Evolutionary conservation across 2,329 filamentous ascomycete genomes (phyloP).

Genomic region (Monosporascus cannonballus): DNA sequence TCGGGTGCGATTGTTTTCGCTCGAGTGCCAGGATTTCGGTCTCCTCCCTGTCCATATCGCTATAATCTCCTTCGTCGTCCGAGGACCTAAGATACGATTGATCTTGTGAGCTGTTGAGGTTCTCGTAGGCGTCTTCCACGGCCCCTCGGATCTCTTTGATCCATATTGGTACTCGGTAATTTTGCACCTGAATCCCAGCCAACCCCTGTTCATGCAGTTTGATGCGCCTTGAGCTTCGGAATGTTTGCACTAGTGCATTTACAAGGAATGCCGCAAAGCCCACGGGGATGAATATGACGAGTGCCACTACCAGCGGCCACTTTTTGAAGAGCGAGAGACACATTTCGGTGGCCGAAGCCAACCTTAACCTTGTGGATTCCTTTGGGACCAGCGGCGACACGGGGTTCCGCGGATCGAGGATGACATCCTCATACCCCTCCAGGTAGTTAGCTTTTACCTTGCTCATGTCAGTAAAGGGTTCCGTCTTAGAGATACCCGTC

Average conservation of each 20-base stretch:
- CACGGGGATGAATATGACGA: constrained; percentile 68
- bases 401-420: constrained; percentile 64
- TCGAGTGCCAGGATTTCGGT: constrained; percentile 36
- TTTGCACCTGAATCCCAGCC: constrained; percentile 58
- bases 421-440: constrained; percentile 64
- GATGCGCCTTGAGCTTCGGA: constrained; percentile 69
- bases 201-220: constrained; percentile 67
- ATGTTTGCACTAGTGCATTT: constrained; percentile 71
- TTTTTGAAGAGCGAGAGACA: constrained; percentile 36
- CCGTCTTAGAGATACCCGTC: constrained; percentile 66
- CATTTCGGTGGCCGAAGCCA: constrained; percentile 27
- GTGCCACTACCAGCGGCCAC: constrained; percentile 57
- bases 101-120: constrained; percentile 59
- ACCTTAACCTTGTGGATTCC: constrained; percentile 18
- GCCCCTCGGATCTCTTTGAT: constrained; percentile 69
- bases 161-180: constrained; percentile 71
- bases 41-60: constrained; percentile 25
- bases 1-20: constrained; percentile 28
- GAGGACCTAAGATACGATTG: constrained; percentile 64
- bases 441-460: constrained; percentile 68
- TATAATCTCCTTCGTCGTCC: constrained; percentile 42
- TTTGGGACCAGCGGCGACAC: constrained; percentile 40
- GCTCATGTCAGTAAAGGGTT: constrained; percentile 67
- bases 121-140: constrained; percentile 73
- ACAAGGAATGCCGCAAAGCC: constrained; percentile 65